These are phyloP conservation scores for Meripilus lineatus DNA, from an alignment of 1,284 basidiomycete genomes.

Conservation along the genomic window DNA sequence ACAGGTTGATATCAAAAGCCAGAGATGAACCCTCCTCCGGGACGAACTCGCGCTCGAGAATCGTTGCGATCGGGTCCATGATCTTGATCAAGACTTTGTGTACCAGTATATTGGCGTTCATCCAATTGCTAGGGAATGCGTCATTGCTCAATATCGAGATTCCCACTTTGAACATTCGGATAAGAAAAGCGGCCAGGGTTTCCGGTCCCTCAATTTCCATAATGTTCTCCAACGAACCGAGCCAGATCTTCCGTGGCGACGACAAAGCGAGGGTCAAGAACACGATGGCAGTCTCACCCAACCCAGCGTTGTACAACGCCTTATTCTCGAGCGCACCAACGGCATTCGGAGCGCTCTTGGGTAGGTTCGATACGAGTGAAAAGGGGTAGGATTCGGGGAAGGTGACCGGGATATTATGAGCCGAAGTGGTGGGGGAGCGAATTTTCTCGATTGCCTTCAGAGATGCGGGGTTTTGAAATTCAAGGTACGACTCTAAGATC, in stretches of 20 bases:
- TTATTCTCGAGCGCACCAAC: conserved; percentile 41
- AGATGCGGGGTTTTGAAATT: conserved; percentile 69
- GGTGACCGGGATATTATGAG: conserved; percentile 69
- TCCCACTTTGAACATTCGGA: conserved; percentile 79
- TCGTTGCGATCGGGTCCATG: conserved; percentile 75
- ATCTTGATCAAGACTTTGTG: conserved; percentile 89
- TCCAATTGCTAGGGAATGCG: conserved; percentile 88
- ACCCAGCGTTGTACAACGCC: conserved; percentile 66
- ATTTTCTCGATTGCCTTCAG: conserved; percentile 68
- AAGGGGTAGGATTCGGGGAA: conserved; percentile 96
- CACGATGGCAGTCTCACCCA: conserved; percentile 86
- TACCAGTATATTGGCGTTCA: conserved; percentile 88
- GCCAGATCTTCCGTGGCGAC: conserved; percentile 73
- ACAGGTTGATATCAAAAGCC: conserved; percentile 75
- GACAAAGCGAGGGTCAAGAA: conserved; percentile 81
- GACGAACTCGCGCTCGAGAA: conserved; percentile 81
- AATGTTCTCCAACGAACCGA: conserved; percentile 74
- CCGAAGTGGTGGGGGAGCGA: conserved; percentile 55
- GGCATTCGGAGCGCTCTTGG: conserved; percentile 45
- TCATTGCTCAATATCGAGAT: conserved; percentile 83
- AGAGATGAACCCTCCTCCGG: conserved; percentile 61
- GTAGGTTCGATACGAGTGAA: conserved; percentile 68
- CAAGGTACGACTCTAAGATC: conserved; percentile 83
- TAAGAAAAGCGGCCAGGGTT: conserved; percentile 69
- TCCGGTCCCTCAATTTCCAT: conserved; percentile 85